These are phyloP conservation scores for Asterella californica DNA, from an alignment of 225 moss, liverwort and hornwort genomes.

Conservation along the genomic window DNA sequence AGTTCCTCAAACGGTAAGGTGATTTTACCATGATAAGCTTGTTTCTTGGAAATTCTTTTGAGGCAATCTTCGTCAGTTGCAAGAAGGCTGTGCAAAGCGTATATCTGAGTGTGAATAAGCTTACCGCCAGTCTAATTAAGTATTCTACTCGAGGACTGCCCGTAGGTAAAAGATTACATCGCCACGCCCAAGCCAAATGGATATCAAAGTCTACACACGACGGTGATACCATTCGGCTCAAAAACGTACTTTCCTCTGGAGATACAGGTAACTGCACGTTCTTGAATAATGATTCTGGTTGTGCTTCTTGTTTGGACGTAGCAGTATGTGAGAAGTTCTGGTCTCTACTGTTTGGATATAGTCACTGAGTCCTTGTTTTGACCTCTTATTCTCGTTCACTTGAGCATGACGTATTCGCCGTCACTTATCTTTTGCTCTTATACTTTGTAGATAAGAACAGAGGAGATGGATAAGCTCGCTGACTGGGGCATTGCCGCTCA, in stretches of 20 bases:
- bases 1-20: conserved; percentile 82
- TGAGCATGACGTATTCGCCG: not conserved
- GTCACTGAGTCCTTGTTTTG: no score
- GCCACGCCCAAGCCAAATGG: conserved; percentile 99
- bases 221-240: conserved; percentile 95
- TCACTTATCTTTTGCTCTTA: not conserved
- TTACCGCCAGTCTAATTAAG: not conserved
- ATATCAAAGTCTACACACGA: conserved; percentile 98
- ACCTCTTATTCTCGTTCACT: not conserved
- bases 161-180: conserved; percentile 96
- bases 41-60: not conserved
- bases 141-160: not conserved
- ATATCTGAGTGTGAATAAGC: no score
- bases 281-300: not conserved
- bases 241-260: conserved; percentile 88
- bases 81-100: not conserved
- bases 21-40: not conserved
- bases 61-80: not conserved
- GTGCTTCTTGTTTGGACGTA: not conserved
- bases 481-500: conserved; percentile 96
- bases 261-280: conserved; percentile 63
- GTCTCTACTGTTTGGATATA: no score
- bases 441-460: conserved; percentile 76
- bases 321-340: not conserved
- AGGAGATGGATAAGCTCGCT: conserved; percentile 99